Evolutionary conservation across 2,329 filamentous ascomycete genomes (phyloP).

Genomic region (Aspergillus hortae): DNA sequence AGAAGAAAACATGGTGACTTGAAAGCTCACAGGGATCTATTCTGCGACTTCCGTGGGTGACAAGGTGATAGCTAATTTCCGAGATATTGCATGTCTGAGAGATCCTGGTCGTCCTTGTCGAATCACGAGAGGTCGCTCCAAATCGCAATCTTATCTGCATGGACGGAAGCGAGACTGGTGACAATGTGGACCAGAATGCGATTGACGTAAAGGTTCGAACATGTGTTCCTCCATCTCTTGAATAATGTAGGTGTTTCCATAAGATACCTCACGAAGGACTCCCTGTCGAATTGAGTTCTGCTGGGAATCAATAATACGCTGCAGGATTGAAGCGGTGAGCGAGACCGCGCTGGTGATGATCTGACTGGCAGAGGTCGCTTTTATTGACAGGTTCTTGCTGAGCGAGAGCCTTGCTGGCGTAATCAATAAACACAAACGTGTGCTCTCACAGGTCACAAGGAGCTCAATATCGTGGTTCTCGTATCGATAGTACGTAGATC

Average conservation of each 20-base stretch:
- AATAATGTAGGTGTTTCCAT: neutral
- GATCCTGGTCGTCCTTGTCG: too few relatives aligned
- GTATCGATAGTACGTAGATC: conserved; percentile 9
- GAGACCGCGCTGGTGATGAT: conserved; percentile 1
- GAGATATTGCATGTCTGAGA: neutral
- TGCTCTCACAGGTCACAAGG: conserved; percentile 13
- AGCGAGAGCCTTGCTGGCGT: conserved; percentile 7
- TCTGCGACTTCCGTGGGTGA: conserved; percentile 8
- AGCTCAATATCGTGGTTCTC: conserved; percentile 1
- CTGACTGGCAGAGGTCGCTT: neutral
- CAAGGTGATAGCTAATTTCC: conserved; percentile 7
- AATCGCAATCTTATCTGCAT: too few relatives aligned
- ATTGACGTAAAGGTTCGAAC: neutral
- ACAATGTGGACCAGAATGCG: neutral
- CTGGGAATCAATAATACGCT: conserved; percentile 14
- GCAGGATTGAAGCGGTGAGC: conserved; percentile 17
- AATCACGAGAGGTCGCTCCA: too few relatives aligned
- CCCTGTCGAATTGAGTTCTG: neutral
- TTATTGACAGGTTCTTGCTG: neutral
- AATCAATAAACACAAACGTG: conserved; percentile 6
- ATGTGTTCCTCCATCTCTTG: neutral
- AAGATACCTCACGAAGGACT: neutral
- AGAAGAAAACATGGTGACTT: neutral
- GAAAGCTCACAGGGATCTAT: neutral
- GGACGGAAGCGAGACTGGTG: neutral